phyloP scores from a whole-genome alignment of 768 basidiomycete species.

The Pholiota molesta region DNA sequence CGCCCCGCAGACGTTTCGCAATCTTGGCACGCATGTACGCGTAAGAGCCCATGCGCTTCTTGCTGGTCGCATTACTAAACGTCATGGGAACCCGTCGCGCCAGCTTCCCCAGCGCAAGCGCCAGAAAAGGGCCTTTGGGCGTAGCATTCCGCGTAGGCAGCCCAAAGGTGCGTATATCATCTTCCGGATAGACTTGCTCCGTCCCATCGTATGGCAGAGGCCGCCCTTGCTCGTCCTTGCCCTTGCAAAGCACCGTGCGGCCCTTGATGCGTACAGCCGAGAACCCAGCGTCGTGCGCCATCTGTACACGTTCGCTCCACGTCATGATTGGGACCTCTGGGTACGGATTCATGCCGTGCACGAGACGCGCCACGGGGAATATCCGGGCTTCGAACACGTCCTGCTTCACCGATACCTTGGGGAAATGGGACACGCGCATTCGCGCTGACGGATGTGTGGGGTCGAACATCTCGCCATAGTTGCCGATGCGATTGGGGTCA shows the following conservation, averaged over 20 bases:
- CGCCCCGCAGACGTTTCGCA: slow-evolving; percentile 37
- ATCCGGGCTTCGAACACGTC: slow-evolving; percentile 16
- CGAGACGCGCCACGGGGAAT: slow-evolving; percentile 21
- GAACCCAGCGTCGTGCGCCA: slow-evolving; percentile 19
- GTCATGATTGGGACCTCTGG: slow-evolving; percentile 20
- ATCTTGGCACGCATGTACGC: slow-evolving; percentile 35
- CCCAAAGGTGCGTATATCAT: slow-evolving; percentile 14
- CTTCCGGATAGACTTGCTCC: slow-evolving; percentile 19
- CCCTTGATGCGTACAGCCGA: background rate
- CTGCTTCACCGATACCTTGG: slow-evolving; percentile 10
- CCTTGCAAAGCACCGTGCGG: slow-evolving; percentile 1
- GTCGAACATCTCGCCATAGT: slow-evolving; percentile 25
- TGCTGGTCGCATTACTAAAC: slow-evolving; percentile 35
- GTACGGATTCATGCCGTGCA: slow-evolving; percentile 6
- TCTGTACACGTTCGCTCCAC: slow-evolving; percentile 24
- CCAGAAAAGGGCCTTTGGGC: slow-evolving; percentile 9
- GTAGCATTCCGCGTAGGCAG: slow-evolving; percentile 17
- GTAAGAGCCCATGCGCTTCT: slow-evolving; percentile 35
- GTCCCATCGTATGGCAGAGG: background rate
- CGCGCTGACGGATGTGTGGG: slow-evolving; percentile 25
- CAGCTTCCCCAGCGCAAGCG: slow-evolving; percentile 21
- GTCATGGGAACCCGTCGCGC: slow-evolving; percentile 36
- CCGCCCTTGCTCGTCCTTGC: slow-evolving; percentile 7
- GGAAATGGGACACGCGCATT: background rate
- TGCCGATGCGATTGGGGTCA: background rate